Evolutionary conservation across 768 basidiomycete species (phyloP).

Genomic region (Terana coerulea): DNA sequence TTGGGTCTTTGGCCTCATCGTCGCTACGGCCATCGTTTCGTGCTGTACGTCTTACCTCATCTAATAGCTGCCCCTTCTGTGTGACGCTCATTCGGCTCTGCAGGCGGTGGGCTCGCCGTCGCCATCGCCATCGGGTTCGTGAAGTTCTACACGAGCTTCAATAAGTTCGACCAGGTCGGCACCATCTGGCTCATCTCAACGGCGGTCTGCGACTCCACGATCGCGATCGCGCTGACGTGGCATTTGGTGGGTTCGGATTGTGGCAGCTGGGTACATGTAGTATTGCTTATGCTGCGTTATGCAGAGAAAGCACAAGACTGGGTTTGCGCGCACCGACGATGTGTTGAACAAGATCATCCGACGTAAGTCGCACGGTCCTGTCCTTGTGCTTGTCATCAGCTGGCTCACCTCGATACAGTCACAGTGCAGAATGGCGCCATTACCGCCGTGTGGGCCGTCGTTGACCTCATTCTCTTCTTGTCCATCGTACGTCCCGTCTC

Average conservation of each 20-base stretch:
- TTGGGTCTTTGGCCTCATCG: slow-evolving; percentile 13
- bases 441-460: slow-evolving; percentile 26
- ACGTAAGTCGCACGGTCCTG: slow-evolving; percentile 13
- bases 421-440: slow-evolving; percentile 30
- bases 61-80: neutral
- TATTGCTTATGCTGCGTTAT: neutral
- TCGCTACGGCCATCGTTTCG: slow-evolving; percentile 11
- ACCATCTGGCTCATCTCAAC: slow-evolving; percentile 43
- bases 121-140: slow-evolving; percentile 27
- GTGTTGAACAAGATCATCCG: slow-evolving; percentile 36
- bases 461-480: slow-evolving; percentile 27
- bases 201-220: slow-evolving; percentile 43
- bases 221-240: slow-evolving; percentile 38
- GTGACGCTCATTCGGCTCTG: neutral
- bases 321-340: slow-evolving; percentile 34
- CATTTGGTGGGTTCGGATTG: slow-evolving; percentile 33
- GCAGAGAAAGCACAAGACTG: slow-evolving; percentile 34
- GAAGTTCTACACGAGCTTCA: slow-evolving; percentile 25
- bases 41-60: slow-evolving; percentile 6
- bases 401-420: slow-evolving; percentile 16
- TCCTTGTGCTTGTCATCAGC: neutral
- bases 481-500: slow-evolving; percentile 12
- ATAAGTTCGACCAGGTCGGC: slow-evolving; percentile 28
- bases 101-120: slow-evolving; percentile 26
- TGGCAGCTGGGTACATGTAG: neutral